phyloP scores from a whole-genome alignment of 2,329 filamentous ascomycete species.

The Aspergillus bombycis region DNA sequence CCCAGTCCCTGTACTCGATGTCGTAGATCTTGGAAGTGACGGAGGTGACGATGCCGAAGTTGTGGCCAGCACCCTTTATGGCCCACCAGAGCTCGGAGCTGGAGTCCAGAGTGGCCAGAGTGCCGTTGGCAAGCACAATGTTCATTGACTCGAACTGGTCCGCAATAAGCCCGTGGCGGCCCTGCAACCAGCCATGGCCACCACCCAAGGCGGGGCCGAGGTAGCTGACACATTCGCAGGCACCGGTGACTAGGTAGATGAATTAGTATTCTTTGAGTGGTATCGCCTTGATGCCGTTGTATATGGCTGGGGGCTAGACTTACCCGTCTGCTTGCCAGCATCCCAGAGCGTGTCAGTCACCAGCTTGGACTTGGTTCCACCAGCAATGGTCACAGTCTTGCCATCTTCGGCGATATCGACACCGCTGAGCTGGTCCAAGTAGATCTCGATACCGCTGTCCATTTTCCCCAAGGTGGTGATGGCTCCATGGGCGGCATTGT shows the following conservation, averaged over 20 bases:
- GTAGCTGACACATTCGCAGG: slow-evolving; percentile 56
- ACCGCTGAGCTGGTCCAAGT: slow-evolving; percentile 48
- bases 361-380: slow-evolving; percentile 51
- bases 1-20: slow-evolving; percentile 39
- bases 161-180: slow-evolving; percentile 55
- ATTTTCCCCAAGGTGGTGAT: slow-evolving; percentile 54
- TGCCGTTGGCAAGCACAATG: slow-evolving; percentile 57
- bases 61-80: slow-evolving; percentile 60
- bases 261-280: too few relatives aligned
- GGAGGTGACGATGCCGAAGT: slow-evolving; percentile 62
- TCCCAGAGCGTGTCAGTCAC: slow-evolving; percentile 55
- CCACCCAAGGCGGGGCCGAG: slow-evolving; percentile 59
- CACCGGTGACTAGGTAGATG: slow-evolving; percentile 46
- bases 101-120: slow-evolving; percentile 40
- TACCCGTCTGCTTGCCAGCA: slow-evolving; percentile 50
- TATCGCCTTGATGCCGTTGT: too few relatives aligned
- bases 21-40: slow-evolving; percentile 53
- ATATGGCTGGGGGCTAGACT: not conserved
- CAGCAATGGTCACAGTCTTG: slow-evolving; percentile 51
- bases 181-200: slow-evolving; percentile 60
- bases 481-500: slow-evolving; percentile 57
- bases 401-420: slow-evolving; percentile 45
- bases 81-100: slow-evolving; percentile 60
- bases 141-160: slow-evolving; percentile 59
- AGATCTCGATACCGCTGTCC: slow-evolving; percentile 56